phyloP scores from a whole-genome alignment of 371 early-diverging fungal genomes.

The Apophysomyces variabilis region DNA sequence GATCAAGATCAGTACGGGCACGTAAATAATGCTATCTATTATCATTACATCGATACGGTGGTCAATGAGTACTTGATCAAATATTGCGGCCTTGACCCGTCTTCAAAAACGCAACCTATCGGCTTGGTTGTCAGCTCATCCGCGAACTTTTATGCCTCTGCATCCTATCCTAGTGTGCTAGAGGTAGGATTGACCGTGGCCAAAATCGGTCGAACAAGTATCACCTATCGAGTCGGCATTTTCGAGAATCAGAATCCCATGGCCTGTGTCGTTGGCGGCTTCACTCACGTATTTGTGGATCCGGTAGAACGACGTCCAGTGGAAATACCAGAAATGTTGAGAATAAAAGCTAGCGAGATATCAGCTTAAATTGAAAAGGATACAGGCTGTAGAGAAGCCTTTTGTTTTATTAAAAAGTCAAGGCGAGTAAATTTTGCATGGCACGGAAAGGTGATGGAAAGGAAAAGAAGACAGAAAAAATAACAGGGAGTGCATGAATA shows the following conservation, averaged over 20 bases:
- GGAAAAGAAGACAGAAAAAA: too few relatives aligned
- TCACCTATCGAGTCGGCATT: conserved; percentile 65
- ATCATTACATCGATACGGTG: conserved; percentile 64
- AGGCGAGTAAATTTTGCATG: too few relatives aligned
- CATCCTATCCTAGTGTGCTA: conserved; percentile 59
- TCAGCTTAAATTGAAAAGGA: neutral
- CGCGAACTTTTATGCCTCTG: conserved; percentile 53
- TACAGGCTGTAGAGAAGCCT: neutral
- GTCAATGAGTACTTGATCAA: conserved; percentile 63
- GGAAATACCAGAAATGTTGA: conserved; percentile 24
- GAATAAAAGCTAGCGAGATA: neutral
- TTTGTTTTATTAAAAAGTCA: too few relatives aligned
- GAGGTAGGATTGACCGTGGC: conserved; percentile 59
- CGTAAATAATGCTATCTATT: conserved; percentile 66
- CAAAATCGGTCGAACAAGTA: conserved; percentile 59
- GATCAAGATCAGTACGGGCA: conserved; percentile 71
- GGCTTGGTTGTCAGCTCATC: conserved; percentile 60
- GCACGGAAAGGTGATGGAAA: too few relatives aligned
- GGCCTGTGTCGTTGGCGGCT: conserved; percentile 52
- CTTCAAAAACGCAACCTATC: conserved; percentile 44
- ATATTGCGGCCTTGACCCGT: conserved; percentile 50
- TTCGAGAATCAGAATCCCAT: conserved; percentile 47
- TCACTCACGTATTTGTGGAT: conserved; percentile 55
- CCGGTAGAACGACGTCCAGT: conserved; percentile 40
- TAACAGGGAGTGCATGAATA: too few relatives aligned